These are phyloP conservation scores for Gelatoporia subvermispora DNA, from an alignment of 768 basidiomycete species.

Conservation along the genomic window DNA sequence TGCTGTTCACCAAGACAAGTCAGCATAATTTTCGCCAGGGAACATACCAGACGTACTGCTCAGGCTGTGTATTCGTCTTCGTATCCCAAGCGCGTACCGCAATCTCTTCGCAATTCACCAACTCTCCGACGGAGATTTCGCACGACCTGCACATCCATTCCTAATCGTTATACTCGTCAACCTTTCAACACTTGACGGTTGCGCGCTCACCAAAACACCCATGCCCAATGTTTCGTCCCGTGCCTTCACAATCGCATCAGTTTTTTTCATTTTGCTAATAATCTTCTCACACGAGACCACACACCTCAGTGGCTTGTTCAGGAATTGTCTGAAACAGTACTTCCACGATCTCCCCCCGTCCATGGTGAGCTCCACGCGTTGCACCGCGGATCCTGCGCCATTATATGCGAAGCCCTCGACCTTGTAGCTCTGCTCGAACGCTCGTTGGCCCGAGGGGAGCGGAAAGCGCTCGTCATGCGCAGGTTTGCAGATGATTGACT, in stretches of 20 bases:
- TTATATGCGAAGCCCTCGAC: slow-evolving; percentile 18
- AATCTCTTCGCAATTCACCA: slow-evolving; percentile 8
- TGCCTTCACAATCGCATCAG: slow-evolving; percentile 6
- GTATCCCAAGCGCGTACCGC: slow-evolving; percentile 12
- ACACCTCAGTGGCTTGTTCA: slow-evolving; percentile 8
- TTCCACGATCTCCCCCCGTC: slow-evolving; percentile 18
- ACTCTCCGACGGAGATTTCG: slow-evolving; percentile 9
- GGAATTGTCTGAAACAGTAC: slow-evolving; percentile 15
- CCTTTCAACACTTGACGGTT: too few species aligned
- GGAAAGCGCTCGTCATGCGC: slow-evolving; percentile 11
- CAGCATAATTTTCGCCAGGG: background rate
- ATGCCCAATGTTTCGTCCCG: slow-evolving; percentile 18
- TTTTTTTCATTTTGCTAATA: too few species aligned
- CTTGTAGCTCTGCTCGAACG: slow-evolving; percentile 3
- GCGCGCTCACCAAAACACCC: slow-evolving; percentile 15
- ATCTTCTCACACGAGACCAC: too few species aligned
- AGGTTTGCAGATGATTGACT: slow-evolving; percentile 17
- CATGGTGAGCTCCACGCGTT: slow-evolving; percentile 16
- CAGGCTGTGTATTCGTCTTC: slow-evolving; percentile 14
- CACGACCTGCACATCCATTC: slow-evolving; percentile 13
- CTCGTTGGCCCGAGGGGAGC: background rate
- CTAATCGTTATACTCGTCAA: background rate
- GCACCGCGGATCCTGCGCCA: slow-evolving; percentile 9
- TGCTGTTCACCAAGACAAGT: background rate
- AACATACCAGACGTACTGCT: slow-evolving; percentile 3